Evolutionary conservation across 345 rosid species (phyloP).

Genomic region (Populus davidiana): DNA sequence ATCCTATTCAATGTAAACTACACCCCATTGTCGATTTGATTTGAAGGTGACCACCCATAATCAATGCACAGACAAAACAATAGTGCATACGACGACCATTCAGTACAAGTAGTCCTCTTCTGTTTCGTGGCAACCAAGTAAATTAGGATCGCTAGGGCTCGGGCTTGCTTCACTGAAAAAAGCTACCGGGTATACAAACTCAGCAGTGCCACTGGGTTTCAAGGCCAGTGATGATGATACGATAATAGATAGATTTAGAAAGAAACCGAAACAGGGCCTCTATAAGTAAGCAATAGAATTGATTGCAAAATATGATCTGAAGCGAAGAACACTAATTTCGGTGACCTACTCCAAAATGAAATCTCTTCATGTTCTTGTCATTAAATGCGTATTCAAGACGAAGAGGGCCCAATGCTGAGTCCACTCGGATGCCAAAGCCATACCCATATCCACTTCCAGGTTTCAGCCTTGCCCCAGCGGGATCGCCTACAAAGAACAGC

Average conservation of each 20-base stretch:
- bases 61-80: background rate
- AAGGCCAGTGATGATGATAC: background rate
- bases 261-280: background rate
- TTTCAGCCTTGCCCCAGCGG: slow-evolving; percentile 89
- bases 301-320: background rate
- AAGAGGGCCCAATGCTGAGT: slow-evolving; percentile 83
- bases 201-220: background rate
- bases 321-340: slow-evolving; percentile 38
- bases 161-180: too few species aligned
- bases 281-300: background rate
- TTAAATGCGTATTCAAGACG: slow-evolving; percentile 85
- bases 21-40: background rate
- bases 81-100: too few species aligned
- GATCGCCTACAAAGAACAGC: slow-evolving; percentile 55
- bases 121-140: too few species aligned
- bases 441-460: slow-evolving; percentile 93
- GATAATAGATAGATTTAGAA: background rate
- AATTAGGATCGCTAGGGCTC: too few species aligned
- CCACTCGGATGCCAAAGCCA: slow-evolving; percentile 79
- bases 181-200: too few species aligned
- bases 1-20: background rate
- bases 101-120: too few species aligned
- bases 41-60: background rate
- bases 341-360: slow-evolving; percentile 92
- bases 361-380: slow-evolving; percentile 55